Evolutionary conservation across 75 land plant genomes (phyloP), one percentile per base, ranked within the genome.

Genomic region (Cupressus sempervirens): DNA sequence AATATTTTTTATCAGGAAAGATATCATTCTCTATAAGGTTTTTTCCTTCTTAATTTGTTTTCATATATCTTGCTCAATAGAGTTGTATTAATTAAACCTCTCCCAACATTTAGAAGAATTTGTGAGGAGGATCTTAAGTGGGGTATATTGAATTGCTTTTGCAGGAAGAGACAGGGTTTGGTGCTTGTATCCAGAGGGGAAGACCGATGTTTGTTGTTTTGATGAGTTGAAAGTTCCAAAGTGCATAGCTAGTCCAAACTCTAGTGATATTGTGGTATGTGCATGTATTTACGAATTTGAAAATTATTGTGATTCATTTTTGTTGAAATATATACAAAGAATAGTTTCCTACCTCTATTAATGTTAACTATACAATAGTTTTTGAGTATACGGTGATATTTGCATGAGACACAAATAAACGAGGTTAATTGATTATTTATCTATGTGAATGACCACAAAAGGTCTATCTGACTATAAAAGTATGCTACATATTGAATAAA

Each of bases 161-260:
- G 70, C 90, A 97, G 99, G 99, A 70, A 92, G 90, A 86, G 88
- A 74, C 84, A 90, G 81, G 80, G 94, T 97, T 73, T 97, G 97
- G 95, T 94, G 94, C 86, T 92, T 97, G 12, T 97, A 97, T 90
- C 97, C 97, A 9, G 94, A 87, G 53, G 85, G 87, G 62, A 90
- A 88, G 87, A 85, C 85, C 7, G 54, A 34, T 72, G 84, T 74
- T n/a, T 75, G 68, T 81, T 79, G 79, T 38, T 87, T 90, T 70
- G 52, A 86, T 40, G 85, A 86, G 70, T 48, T 90, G 38, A 70
- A 32, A 41, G 36, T 89, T 45, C 86, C 90, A 18, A 45, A 86
- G 83, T 82, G 84, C 45, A 34, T 83, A 35, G 53, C 46, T 3
- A 82, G 43, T 77, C 80, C 48, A 83, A 82, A 85, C 12, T 40